Evolutionary conservation across 441 rosid species (phyloP), one percentile per base, ranked within the genome.

Genomic region (Manihot esculenta): DNA sequence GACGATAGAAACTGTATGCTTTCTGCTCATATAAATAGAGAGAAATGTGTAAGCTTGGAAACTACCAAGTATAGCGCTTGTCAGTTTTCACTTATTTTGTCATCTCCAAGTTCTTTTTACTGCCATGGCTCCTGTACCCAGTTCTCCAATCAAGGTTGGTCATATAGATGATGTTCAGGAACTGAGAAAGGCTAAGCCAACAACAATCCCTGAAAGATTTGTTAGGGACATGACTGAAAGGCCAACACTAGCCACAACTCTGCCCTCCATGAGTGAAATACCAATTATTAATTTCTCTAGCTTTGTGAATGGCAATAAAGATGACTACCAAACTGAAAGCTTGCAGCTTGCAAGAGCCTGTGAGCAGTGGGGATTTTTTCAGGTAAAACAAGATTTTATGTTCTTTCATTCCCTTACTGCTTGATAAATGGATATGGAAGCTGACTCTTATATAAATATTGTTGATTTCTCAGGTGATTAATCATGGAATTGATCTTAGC

Each of bases 361-460:
- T 74, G 64, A 81, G 54, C 78, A 81, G 24, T 84, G 87, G 87
- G 87, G 87, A 2, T 84, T 84, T 69, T 84, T 84, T 60, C 87
- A 84, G 87, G 87, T 81, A 44, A 21, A 17, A 3, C 3, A 0
- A 23, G 8, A 7, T 10, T 5, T 3, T 26, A 5, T 38, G 2
- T 3, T 38, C 14, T 2, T 18, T 17, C 20, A 17, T 3, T 35
- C 18, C 10, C 2, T 59, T 14, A 38, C 18, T 66, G 14, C 47
- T 13, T 13, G 15, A 44, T 24, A 69, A 30, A 8, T 7, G 18
- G 23, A 42, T 53, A 15, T 24, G 41, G 38, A 41, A 18, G 68
- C 61, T 62, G 13, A 27, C 2, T 26, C 7, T 26, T 27, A n/a
- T n/a, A 11, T 12, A 30, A 30, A 30, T 30, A 30, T 35, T 20